Evolutionary conservation across 1,139 yeast genomes (phyloP), one percentile per base, ranked within the genome.

Genomic region (Lodderomyces beijingensis): DNA sequence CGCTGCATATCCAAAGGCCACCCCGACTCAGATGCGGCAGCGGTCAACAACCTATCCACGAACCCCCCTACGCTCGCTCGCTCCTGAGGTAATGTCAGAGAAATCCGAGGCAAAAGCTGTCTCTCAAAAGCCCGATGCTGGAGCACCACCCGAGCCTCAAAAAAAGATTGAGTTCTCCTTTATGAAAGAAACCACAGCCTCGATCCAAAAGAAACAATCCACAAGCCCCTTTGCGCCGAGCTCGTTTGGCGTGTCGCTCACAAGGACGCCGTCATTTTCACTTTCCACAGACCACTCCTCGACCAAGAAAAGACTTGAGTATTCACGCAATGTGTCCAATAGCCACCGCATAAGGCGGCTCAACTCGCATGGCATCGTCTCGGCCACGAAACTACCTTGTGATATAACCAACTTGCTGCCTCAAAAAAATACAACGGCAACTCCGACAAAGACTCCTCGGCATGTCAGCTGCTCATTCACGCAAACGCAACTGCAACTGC

Each of bases 121-220:
- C n/a, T n/a, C n/a, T n/a, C n/a, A n/a, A n/a, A n/a, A n/a, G n/a
- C n/a, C n/a, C n/a, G n/a, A n/a, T n/a, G n/a, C n/a, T n/a, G n/a
- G 10, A 19, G 22, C n/a, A 9, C 10, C 22, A 19, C 22, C n/a
- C 22, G 8, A 27, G 5, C 30, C 36, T 39, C 44, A 27, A 28
- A 27, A 41, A 25, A 45, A 49, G 14, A 42, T 43, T 32, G 55
- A 45, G 37, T 57, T 55, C 36, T 60, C 68, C 5, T 63, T 63
- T 35, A 63, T 63, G 70, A 49, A 50, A 30, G 65, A 59, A 12
- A 63, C 70, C 0, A 43, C 67, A 3, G 60, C 68, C 4, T 62
- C 69, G 1, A 36, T 50, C 12, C 57, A 56, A 33, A 60, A 57
- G 39, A 55, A 52, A 33, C 42, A 39, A 29, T 24, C 31, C 7